Evolutionary conservation across 352 stramenopile genomes (phyloP), one percentile per base, ranked within the genome.

Genomic region (Phytophthora constricta): DNA sequence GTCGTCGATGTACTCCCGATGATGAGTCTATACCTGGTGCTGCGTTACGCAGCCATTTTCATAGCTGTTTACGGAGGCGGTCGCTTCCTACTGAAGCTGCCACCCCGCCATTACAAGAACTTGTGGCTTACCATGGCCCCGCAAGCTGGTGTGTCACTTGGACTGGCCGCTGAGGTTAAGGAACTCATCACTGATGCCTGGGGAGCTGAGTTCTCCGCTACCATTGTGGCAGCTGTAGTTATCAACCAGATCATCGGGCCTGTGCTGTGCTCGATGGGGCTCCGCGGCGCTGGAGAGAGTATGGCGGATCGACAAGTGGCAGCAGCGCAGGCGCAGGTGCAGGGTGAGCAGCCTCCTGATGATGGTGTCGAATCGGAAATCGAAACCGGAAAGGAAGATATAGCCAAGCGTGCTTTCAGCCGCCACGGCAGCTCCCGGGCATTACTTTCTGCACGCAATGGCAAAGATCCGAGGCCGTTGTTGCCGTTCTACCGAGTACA

Each of bases 51-150:
- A 4, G 73, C 78, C n/a, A 88, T 91, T 55, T 89, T 91, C 43
- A 4, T 80, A 2, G 80, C 78, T 10, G 76, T 75, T 23, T 90
- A 90, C 56, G 60, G 71, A 26, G 79, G 68, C 10, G 82, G 79
- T 10, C 68, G 80, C 23, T 88, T 84, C 46, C 58, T 91, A 49
- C 65, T 91, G 42, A 86, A 87, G 74, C 70, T 89, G 8, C 55
- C 69, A 4, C 77, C 79, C n/a, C 59, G 58, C 22, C 74, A 89
- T 58, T 91, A 91, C 68, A 85, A 83, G 49, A 75, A 86, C 56
- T 59, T 91, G 46, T 91, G 82, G 82, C 73, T 91, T 41, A 89
- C 80, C 8, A 88, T 91, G 78, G 84, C 82, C 0, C 82, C 82
- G 2, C 82, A 91, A 70, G 82, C 82, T 33, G 80, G 82, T 23